Percentiles rank a stretch among this genome's conserved stretches.
Conservation (phyloP, 768 basidiomycete species). For the button mushroom (Agaricus bisporus) region DNA sequence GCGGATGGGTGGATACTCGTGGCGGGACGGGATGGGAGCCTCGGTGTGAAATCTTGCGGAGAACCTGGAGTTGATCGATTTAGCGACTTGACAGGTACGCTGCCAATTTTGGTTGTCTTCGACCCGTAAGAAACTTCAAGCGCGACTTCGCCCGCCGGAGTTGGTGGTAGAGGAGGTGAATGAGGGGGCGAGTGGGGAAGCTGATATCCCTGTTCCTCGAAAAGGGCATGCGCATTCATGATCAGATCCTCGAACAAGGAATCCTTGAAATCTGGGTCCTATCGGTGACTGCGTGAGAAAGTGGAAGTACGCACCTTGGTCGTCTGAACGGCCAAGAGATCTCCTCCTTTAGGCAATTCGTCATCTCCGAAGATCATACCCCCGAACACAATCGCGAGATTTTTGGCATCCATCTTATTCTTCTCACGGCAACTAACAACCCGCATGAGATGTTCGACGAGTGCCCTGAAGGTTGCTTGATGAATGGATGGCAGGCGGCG, state of each 20-base stretch:
- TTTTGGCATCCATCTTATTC: constrained; percentile 94
- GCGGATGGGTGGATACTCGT: constrained; percentile 77
- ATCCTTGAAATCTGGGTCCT: constrained; percentile 21
- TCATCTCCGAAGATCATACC: constrained; percentile 90
- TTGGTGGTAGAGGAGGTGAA: constrained; percentile 70
- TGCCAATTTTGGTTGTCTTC: constrained; percentile 59
- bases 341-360: constrained; percentile 72
- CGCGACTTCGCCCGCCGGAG: constrained; percentile 58
- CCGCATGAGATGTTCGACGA: constrained; percentile 78
- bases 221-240: constrained; percentile 57
- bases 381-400: constrained; percentile 87
- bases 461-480: constrained; percentile 72
- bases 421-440: constrained; percentile 59
- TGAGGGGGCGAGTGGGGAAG: constrained; percentile 33
- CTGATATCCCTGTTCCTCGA: constrained; percentile 44
- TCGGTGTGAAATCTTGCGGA: constrained; percentile 68
- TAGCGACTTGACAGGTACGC: constrained; percentile 29
- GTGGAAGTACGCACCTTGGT: constrained; percentile 49
- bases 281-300: neutral
- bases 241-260: constrained; percentile 84
- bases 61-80: constrained; percentile 17
- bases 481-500: constrained; percentile 79
- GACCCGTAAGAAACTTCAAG: constrained; percentile 63
- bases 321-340: constrained; percentile 69
- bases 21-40: constrained; percentile 59